Percentiles rank a stretch among this genome's conserved stretches.
phyloP scores from a whole-genome alignment of 2,329 filamentous ascomycete species.

The Ascochyta pisi region DNA sequence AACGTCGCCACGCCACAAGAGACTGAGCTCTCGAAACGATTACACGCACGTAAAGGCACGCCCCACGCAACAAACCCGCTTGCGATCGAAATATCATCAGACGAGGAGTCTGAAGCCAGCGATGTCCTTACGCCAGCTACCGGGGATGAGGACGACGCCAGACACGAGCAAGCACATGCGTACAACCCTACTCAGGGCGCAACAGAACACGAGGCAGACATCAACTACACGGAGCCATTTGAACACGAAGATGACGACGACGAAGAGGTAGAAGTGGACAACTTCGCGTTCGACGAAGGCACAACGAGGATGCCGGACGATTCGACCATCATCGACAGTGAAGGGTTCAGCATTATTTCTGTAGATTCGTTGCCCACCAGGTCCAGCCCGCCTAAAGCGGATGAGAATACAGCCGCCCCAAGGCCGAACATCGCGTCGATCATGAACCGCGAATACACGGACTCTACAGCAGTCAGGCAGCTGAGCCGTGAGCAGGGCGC shows the following conservation, averaged over 20 bases:
- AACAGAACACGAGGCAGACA: background rate
- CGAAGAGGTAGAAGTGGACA: constrained; percentile 28
- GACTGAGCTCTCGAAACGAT: constrained; percentile 15
- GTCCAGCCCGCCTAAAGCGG: constrained; percentile 34
- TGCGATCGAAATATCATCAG: constrained; percentile 24
- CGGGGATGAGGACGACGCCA: constrained; percentile 30
- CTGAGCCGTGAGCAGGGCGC: background rate
- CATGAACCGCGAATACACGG: constrained; percentile 23
- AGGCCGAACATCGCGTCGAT: constrained; percentile 13
- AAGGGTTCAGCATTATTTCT: constrained; percentile 60
- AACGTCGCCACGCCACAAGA: constrained; percentile 15
- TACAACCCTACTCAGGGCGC: background rate
- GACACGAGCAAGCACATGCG: background rate
- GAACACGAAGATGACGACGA: constrained; percentile 26
- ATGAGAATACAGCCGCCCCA: constrained; percentile 11
- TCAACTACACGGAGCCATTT: constrained; percentile 8
- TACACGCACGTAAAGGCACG: constrained; percentile 37
- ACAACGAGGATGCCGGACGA: constrained; percentile 50
- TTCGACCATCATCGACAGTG: constrained; percentile 55
- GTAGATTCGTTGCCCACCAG: constrained; percentile 54
- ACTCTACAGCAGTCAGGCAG: constrained; percentile 7
- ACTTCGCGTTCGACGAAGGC: constrained; percentile 42
- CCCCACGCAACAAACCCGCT: constrained; percentile 33
- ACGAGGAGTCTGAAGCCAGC: constrained; percentile 32
- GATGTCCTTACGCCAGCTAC: constrained; percentile 35